A percentile compares a stretch with the other conserved stretches of the same genome.
Evolutionary conservation across 176 grass and related monocot genomes (phyloP).

Genomic region (Ampelocalamus luodianensis): DNA sequence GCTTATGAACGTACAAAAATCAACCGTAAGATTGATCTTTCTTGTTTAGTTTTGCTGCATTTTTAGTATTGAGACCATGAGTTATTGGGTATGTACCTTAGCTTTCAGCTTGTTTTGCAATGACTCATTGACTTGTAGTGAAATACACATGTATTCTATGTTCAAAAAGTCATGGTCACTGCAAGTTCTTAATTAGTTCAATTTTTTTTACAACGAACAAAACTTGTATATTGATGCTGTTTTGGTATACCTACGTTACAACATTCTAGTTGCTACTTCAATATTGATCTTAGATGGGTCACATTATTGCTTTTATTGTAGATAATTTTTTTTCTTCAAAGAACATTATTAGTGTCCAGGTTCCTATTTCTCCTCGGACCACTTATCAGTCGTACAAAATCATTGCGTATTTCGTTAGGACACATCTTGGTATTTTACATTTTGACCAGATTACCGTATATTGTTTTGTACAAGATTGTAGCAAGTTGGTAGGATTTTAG

Average conservation of each 20-base stretch:
- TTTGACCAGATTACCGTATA: background rate
- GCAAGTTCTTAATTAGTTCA: background rate
- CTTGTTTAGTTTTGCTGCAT: conserved; percentile 19
- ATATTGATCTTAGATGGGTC: background rate
- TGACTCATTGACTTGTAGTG: background rate
- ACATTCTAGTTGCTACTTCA: background rate
- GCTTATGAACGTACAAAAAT: conserved; percentile 76
- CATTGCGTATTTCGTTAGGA: background rate
- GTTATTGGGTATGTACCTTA: conserved; percentile 13
- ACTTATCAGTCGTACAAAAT: background rate
- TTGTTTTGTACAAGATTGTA: too few species aligned
- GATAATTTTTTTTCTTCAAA: background rate
- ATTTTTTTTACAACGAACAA: background rate
- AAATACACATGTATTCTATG: background rate
- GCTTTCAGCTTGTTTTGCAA: background rate
- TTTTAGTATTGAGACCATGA: conserved; percentile 1
- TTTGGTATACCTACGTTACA: conserved; percentile 3
- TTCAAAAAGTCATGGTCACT: conserved; percentile 3
- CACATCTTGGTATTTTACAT: background rate
- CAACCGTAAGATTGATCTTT: conserved; percentile 73
- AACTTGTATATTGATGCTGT: background rate
- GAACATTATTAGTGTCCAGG: background rate
- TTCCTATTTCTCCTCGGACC: background rate
- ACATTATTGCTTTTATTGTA: background rate
- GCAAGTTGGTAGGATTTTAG: too few species aligned